Base-by-base conservation (phyloP, 805 yeast species). In the Gaillardinia entomophila region DNA sequence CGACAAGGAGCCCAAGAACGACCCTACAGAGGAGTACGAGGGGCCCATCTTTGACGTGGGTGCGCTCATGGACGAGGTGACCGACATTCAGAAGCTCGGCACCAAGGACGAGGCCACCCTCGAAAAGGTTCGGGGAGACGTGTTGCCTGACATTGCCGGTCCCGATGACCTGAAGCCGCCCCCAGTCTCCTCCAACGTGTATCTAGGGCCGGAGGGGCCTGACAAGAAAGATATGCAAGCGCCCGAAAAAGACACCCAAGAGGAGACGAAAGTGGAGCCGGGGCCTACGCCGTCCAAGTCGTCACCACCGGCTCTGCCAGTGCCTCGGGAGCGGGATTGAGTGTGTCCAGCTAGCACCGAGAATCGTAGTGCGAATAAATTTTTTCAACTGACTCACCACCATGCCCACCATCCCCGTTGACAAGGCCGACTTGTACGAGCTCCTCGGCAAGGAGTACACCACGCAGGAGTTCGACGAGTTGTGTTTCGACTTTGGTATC, bases 331-430 rank as follows among this genome's bases (percentile, higher is more conserved):
- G n/a, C n/a, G n/a, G n/a, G n/a, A n/a, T n/a, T n/a, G n/a, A n/a
- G n/a, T n/a, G n/a, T n/a, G n/a, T n/a, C n/a, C n/a, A n/a, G n/a
- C n/a, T n/a, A n/a, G n/a, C n/a, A n/a, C n/a, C n/a, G n/a, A n/a
- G n/a, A n/a, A n/a, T n/a, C n/a, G n/a, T n/a, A 19, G 22, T 19
- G 8, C 22, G 22, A 19, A 10, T 19, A 10, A 19, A 19, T 6
- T 6, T 19, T 19, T 19, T 19, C 6, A 19, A 19, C 20, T 16
- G 16, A 35, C 11, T 11, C 16, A 12, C 23, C 36, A 61, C 31
- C 32, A 92, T 92, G 99, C 99, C 99, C 67, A 92, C 98, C 61
- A 73, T 92, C 54, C 75, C 95, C 19, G 97, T 92, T 43, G 97
- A 92, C 60, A 89, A 94, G 58, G 84, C 81, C 55, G 97, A 92